Conservation (phyloP, 768 basidiomycete genomes). For the Rhodotorula paludigena region DNA sequence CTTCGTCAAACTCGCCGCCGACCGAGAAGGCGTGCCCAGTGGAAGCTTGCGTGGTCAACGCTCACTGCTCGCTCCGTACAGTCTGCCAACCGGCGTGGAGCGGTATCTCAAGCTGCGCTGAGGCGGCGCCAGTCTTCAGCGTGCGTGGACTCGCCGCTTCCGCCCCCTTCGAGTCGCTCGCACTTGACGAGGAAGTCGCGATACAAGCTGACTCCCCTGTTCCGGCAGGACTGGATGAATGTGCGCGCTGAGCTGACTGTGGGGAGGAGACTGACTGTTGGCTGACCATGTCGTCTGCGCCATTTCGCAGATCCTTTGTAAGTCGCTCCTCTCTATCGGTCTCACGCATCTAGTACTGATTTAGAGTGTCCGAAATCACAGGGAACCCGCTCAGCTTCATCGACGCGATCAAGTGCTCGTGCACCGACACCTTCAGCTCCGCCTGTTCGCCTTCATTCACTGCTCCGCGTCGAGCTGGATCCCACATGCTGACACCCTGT, state of each 20-base stretch:
- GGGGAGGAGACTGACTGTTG: background rate
- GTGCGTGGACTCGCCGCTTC: conserved; percentile 2
- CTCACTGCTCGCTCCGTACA: too few relatives aligned
- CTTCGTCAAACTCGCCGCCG: too few relatives aligned
- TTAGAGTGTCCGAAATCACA: background rate
- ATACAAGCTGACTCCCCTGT: background rate
- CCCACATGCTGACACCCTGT: too few relatives aligned
- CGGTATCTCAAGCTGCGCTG: conserved; percentile 16
- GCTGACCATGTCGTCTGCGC: accelerated
- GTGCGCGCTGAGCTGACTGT: background rate
- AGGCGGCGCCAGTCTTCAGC: conserved; percentile 25
- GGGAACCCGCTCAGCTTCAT: conserved; percentile 21
- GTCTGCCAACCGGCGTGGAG: conserved; percentile 28
- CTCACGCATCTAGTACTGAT: too few relatives aligned
- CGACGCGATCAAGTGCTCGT: conserved; percentile 27
- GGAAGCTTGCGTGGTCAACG: too few relatives aligned
- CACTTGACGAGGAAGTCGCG: background rate
- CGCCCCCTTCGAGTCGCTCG: too few relatives aligned
- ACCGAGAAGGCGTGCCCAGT: background rate
- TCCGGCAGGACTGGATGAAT: conserved; percentile 10
- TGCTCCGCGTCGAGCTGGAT: background rate
- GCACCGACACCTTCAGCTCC: conserved; percentile 28
- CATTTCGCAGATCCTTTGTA: conserved; percentile 15
- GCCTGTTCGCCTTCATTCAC: conserved; percentile 1
- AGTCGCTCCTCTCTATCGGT: background rate